Base-by-base conservation (phyloP, 805 yeast genomes). In the Zygotorulaspora danielsina region DNA sequence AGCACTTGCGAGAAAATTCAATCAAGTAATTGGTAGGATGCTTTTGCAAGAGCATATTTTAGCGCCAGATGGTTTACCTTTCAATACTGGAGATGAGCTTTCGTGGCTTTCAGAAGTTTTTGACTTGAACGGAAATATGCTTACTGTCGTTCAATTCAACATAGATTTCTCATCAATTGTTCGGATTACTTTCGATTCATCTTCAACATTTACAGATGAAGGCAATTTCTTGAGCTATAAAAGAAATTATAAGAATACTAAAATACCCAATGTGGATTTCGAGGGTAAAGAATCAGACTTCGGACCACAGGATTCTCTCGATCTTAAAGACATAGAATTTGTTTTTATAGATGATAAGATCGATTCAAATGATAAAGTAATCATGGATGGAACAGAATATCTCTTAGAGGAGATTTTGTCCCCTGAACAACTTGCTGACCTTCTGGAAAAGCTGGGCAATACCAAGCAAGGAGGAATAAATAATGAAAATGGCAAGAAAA, bases 71-170 rank as follows among this genome's bases (percentile, higher is more conserved):
- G 50, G 48, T 3, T 11, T 22, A 15, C 39, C 46, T 2, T 45
- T 47, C n/a, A 30, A 29, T 9, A 28, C 39, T 19, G 69, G 64
- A 3, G 59, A 57, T 29, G 48, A 52, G 12, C 63, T 67, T 34
- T 38, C 39, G 5, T 62, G 62, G 64, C 27, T 61, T 46, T 36
- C 64, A 41, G 50, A 61, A 38, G 47, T 65, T 13, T 37, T 59
- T 31, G 52, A 59, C 43, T 13, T 53, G 39, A 32, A 45, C 36
- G 57, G 64, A 32, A 40, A 61, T 41, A 37, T 38, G 19, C 24
- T 64, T 32, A 41, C 43, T 19, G 45, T 39, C 32, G 39, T 48
- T 5, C 41, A 38, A n/a, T 41, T 53, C 20, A 41, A 39, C 19
- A 32, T 46, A 11, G 40, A 39, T 29, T 39, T 44, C 8, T 26